These are phyloP conservation scores for Phytophthora meadii DNA, from an alignment of 352 stramenopile species.

Conservation along the genomic window DNA sequence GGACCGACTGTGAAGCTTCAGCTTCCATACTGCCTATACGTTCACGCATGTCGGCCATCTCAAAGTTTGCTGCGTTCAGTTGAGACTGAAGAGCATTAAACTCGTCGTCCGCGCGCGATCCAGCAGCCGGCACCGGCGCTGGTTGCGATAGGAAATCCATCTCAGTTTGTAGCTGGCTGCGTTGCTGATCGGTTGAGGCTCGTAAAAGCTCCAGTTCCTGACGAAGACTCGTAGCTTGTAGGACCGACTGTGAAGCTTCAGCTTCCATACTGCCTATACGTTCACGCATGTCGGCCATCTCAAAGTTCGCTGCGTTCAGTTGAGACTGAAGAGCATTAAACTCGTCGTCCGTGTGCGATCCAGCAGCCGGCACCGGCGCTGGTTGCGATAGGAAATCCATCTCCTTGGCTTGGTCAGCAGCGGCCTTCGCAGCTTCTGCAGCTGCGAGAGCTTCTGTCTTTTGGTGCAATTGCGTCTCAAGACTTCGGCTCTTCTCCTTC, in stretches of 20 bases:
- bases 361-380: neutral
- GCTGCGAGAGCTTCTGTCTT: constrained; percentile 43
- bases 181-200: constrained; percentile 44
- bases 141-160: constrained; percentile 30
- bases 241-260: constrained; percentile 36
- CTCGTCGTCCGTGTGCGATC: constrained; percentile 38
- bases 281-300: constrained; percentile 42
- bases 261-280: constrained; percentile 42
- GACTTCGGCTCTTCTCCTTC: constrained; percentile 54
- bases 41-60: constrained; percentile 42
- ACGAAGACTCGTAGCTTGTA: constrained; percentile 30
- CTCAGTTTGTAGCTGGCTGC: constrained; percentile 41
- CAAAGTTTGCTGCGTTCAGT: constrained; percentile 38
- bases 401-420: constrained; percentile 19
- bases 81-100: constrained; percentile 49
- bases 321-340: constrained; percentile 49
- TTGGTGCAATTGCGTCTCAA: constrained; percentile 64
- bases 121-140: neutral
- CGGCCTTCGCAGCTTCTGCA: constrained; percentile 29
- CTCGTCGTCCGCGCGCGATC: constrained; percentile 38
- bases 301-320: constrained; percentile 38
- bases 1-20: constrained; percentile 36
- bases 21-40: constrained; percentile 42
- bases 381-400: constrained; percentile 31
- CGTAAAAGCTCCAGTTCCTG: constrained; percentile 52